These are phyloP conservation scores for Herpetospermum pedunculosum DNA, from an alignment of 306 rosid genomes.

Conservation along the genomic window DNA sequence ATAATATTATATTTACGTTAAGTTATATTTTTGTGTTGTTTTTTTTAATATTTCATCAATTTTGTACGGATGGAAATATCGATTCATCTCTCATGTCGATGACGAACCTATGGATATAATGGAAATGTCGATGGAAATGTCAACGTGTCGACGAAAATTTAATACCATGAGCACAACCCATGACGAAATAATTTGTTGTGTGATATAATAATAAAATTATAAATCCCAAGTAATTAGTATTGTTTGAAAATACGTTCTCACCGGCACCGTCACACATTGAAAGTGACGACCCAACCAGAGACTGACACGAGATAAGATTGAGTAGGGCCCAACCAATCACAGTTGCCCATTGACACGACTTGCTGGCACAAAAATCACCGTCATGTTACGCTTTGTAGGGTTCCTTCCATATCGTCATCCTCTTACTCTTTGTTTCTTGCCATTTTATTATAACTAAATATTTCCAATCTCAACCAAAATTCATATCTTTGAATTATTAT, in stretches of 20 bases:
- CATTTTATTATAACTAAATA: background rate
- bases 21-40: too few species aligned
- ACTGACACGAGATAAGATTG: background rate
- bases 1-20: too few species aligned
- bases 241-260: background rate
- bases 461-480: background rate
- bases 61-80: too few species aligned
- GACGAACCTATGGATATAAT: too few species aligned
- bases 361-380: background rate
- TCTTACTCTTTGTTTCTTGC: too few species aligned
- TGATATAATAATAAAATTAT: too few species aligned
- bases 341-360: background rate
- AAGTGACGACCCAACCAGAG: background rate
- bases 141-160: too few species aligned
- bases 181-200: background rate
- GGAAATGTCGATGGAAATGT: too few species aligned
- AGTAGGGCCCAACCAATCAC: background rate
- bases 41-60: too few species aligned
- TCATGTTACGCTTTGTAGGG: background rate
- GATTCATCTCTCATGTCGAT: too few species aligned
- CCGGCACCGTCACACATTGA: background rate
- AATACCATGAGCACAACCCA: too few species aligned
- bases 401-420: background rate
- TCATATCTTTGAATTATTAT: too few species aligned
- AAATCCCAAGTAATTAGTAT: background rate